Evolutionary conservation across 1,139 yeast genomes (phyloP), one percentile per base, ranked within the genome.

Genomic region (Blastobotrys proliferans): DNA sequence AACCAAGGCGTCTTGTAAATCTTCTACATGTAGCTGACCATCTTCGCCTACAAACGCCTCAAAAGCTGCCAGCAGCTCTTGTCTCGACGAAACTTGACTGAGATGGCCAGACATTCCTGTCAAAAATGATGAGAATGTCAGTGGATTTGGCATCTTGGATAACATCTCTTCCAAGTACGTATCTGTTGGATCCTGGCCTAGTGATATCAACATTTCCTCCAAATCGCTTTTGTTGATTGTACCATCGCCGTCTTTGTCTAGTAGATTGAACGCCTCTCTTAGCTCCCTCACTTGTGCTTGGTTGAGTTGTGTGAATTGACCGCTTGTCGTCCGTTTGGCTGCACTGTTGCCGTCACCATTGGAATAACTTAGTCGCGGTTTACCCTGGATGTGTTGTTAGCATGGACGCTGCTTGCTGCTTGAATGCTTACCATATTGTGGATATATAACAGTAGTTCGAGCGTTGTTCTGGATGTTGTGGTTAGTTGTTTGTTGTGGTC

Each of bases 171-270:
- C 65, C 4, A 66, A 57, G 13, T 61, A 51, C 1, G 57, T 55
- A n/a, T 70, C 66, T 9, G 62, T 47, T 2, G 79, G 77, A 3
- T 51, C 56, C 41, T 63, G 58, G 6, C 70, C 87, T 66, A 67
- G 72, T 41, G 65, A 79, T 56, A 73, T 68, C 53, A 81, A 73
- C 46, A 84, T 69, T 30, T 74, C 72, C 32, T 67, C 66, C 49
- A 90, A 58, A 59, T 90, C 96, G 1, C 67, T 67, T 20, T 67
- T 61, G 1, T 83, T 69, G 37, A 90, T 78, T 8, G 64, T 58
- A 1, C 92, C 87, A 54, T 87, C 92, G 29, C 85, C 80, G 49
- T 88, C 94, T 29, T 85, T 85, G 57, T 90, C 97, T n/a, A 90
- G 77, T 53, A 87, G 63, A 27, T 73, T 68, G 50, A 76, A 78